Conservation (phyloP, 2,329 filamentous ascomycete genomes). For the Dothidotthia symphoricarpi region DNA sequence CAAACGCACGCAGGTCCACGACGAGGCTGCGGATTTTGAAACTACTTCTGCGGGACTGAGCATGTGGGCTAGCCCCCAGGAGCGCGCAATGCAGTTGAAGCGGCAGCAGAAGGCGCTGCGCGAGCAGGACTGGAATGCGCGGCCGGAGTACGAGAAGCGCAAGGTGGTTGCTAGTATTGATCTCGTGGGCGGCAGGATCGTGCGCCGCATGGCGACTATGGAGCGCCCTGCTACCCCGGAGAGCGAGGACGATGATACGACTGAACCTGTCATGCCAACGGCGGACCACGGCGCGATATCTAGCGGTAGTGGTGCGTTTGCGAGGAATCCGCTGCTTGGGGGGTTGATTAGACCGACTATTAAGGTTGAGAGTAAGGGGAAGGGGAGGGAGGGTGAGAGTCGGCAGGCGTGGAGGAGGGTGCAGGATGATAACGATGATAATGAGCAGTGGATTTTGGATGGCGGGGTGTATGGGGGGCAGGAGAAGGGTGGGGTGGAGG, state of each 20-base stretch:
- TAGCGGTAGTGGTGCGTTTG: slow-evolving; percentile 58
- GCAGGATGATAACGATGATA: slow-evolving; percentile 55
- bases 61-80: slow-evolving; percentile 82
- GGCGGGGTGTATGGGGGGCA: slow-evolving; percentile 50
- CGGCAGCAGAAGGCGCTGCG: slow-evolving; percentile 78
- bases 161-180: slow-evolving; percentile 83
- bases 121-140: slow-evolving; percentile 82
- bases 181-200: slow-evolving; percentile 72
- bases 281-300: slow-evolving; percentile 23
- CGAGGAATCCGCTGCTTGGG: slow-evolving; percentile 65
- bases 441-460: slow-evolving; percentile 55
- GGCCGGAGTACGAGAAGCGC: slow-evolving; percentile 86
- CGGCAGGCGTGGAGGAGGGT: slow-evolving; percentile 50
- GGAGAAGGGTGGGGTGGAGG: slow-evolving; percentile 11
- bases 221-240: slow-evolving; percentile 55
- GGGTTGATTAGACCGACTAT: slow-evolving; percentile 64
- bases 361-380: slow-evolving; percentile 52
- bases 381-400: slow-evolving; percentile 40
- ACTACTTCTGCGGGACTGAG: slow-evolving; percentile 60
- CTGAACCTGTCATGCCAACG: slow-evolving; percentile 30
- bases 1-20: slow-evolving; percentile 75
- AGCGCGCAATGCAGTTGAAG: slow-evolving; percentile 79
- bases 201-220: slow-evolving; percentile 64
- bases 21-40: slow-evolving; percentile 77
- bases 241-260: slow-evolving; percentile 57